A percentile compares a stretch with the other conserved stretches of the same genome.
phyloP scores from a whole-genome alignment of 257 asterid genomes.

The Agastache rugosa region DNA sequence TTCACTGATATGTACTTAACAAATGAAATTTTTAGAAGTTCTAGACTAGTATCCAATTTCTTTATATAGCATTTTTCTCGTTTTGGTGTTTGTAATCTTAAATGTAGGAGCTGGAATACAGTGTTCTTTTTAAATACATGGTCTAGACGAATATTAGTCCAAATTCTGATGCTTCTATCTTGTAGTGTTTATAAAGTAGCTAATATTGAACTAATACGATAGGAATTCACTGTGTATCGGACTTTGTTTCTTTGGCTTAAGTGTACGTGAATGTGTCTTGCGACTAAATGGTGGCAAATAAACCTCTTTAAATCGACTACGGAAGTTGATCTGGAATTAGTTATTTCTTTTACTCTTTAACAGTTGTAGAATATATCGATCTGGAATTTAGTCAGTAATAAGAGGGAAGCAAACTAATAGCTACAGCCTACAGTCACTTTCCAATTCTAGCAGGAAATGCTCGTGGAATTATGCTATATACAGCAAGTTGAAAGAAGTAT shows the following conservation, averaged over 20 bases:
- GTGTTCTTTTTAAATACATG: not conserved
- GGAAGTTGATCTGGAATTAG: slow-evolving; percentile 3
- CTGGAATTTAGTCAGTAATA: not conserved
- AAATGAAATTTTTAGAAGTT: slow-evolving; percentile 20
- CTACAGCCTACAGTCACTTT: slow-evolving; percentile 21
- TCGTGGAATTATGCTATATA: slow-evolving; percentile 2
- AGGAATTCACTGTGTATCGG: not conserved
- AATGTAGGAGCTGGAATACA: slow-evolving; percentile 20
- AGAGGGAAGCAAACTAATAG: not conserved
- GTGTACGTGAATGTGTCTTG: not conserved
- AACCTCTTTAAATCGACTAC: not conserved
- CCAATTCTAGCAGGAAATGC: slow-evolving; percentile 23
- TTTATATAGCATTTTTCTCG: slow-evolving; percentile 14
- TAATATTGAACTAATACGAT: slow-evolving; percentile 17
- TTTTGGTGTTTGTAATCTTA: slow-evolving; percentile 2
- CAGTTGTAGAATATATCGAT: not conserved
- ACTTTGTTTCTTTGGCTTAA: slow-evolving; percentile 1
- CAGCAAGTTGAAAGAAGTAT: not conserved
- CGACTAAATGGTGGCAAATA: not conserved
- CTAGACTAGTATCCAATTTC: slow-evolving; percentile 10
- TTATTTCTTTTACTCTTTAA: slow-evolving; percentile 14
- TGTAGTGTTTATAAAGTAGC: slow-evolving; percentile 1
- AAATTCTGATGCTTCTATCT: slow-evolving; percentile 1
- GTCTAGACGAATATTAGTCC: not conserved
- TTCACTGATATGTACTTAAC: slow-evolving; percentile 20